Conservation (phyloP, 805 yeast genomes). For the Metahyphopichia silvanorum region DNA sequence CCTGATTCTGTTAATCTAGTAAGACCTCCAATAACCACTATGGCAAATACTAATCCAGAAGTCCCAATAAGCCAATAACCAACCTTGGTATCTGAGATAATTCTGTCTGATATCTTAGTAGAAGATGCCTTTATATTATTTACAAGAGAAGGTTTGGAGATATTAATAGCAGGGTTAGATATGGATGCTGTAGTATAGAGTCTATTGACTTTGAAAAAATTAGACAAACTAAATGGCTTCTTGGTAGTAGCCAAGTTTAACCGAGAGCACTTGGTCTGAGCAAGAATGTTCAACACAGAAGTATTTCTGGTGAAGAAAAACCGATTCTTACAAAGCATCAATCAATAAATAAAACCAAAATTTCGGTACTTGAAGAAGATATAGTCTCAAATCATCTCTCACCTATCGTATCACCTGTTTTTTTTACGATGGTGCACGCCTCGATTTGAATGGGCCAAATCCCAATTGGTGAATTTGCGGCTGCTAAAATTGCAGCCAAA, state of each 20-base stretch:
- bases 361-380: no score
- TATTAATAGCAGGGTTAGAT: background rate
- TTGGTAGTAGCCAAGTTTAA: constrained; percentile 11
- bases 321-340: constrained; percentile 45
- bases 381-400: no score
- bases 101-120: background rate
- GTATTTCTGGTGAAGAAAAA: constrained; percentile 58
- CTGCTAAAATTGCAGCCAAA: no score
- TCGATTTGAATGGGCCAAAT: no score
- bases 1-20: constrained; percentile 97
- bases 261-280: constrained; percentile 16
- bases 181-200: constrained; percentile 1
- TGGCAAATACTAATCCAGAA: constrained; percentile 87
- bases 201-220: constrained; percentile 1
- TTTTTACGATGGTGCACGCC: no score
- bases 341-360: background rate
- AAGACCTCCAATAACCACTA: constrained; percentile 93
- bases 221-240: constrained; percentile 2
- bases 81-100: constrained; percentile 39
- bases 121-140: background rate
- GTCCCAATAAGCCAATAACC: constrained; percentile 90
- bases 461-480: no score
- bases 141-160: background rate
- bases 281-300: constrained; percentile 36
- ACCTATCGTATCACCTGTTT: no score